Conservation (phyloP, 2,329 filamentous ascomycete genomes). For the Remersonia thermophila region DNA sequence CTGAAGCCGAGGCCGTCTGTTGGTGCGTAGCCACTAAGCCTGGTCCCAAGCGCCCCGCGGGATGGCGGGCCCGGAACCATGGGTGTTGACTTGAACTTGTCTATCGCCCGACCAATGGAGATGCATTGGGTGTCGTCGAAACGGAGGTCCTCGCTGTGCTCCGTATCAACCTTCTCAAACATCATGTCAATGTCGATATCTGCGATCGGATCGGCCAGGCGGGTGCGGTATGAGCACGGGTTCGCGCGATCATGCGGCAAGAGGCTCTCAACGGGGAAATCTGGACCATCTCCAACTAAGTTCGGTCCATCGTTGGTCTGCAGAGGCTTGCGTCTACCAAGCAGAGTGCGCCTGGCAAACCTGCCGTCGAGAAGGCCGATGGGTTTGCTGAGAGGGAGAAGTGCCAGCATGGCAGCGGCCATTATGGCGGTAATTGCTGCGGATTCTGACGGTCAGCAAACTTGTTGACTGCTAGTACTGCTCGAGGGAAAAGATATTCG, state of each 20-base stretch:
- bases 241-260: slow-evolving; percentile 5
- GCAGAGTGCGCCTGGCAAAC: slow-evolving; percentile 1
- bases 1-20: too few relatives aligned
- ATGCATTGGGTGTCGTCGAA: slow-evolving; percentile 14
- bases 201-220: slow-evolving; percentile 4
- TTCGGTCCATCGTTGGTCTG: background rate
- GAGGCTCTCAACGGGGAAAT: background rate
- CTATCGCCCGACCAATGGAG: slow-evolving; percentile 8
- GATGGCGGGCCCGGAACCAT: background rate
- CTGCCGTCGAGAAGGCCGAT: background rate
- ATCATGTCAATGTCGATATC: slow-evolving; percentile 3
- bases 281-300: background rate
- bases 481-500: background rate
- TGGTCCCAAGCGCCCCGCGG: background rate
- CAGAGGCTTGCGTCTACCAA: background rate
- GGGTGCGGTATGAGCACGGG: slow-evolving; percentile 10
- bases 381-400: slow-evolving; percentile 3
- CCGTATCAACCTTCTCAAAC: slow-evolving; percentile 4
- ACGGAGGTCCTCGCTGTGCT: slow-evolving; percentile 1
- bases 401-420: slow-evolving; percentile 5
- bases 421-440: slow-evolving; percentile 4
- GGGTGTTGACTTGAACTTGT: slow-evolving; percentile 1
- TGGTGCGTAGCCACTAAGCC: too few relatives aligned
- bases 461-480: background rate
- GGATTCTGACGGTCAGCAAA: background rate